These are phyloP conservation scores for Ulmus americana DNA, from an alignment of 331 rosid species.

Conservation along the genomic window DNA sequence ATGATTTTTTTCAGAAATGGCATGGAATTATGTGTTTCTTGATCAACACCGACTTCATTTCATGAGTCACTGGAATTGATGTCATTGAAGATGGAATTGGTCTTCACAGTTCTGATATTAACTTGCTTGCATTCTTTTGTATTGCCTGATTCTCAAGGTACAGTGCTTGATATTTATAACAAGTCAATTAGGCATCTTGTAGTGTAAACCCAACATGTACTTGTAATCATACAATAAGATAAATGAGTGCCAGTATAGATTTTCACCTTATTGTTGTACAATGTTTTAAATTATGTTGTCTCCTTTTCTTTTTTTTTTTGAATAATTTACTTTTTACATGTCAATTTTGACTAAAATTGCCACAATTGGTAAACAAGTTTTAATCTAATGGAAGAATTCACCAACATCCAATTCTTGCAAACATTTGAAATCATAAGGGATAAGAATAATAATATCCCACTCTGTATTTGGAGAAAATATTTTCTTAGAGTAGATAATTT, in stretches of 20 bases:
- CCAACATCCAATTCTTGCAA: not conserved
- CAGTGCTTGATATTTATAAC: not conserved
- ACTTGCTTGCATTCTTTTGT: slow-evolving; percentile 37
- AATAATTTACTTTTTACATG: not conserved
- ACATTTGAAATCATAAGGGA: too few species aligned
- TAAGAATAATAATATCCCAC: too few species aligned
- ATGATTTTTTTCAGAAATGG: slow-evolving; percentile 28
- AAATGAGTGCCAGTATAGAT: not conserved
- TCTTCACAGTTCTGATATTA: slow-evolving; percentile 34
- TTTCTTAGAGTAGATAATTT: not conserved
- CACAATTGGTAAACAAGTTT: too few species aligned
- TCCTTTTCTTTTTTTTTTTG: not conserved
- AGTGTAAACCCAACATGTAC: not conserved
- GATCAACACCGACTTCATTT: slow-evolving; percentile 23
- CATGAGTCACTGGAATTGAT: slow-evolving; percentile 22
- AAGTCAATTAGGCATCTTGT: not conserved
- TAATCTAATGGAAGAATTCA: not conserved
- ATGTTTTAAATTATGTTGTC: not conserved
- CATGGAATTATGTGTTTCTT: slow-evolving; percentile 10
- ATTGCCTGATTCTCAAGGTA: slow-evolving; percentile 68
- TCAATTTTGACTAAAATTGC: not conserved
- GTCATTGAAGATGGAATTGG: slow-evolving; percentile 46
- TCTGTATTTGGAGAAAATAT: not conserved
- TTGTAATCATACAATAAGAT: not conserved
- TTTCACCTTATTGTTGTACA: too few species aligned